Base-by-base conservation (phyloP, 805 yeast genomes). In the Teunomyces stri region DNA sequence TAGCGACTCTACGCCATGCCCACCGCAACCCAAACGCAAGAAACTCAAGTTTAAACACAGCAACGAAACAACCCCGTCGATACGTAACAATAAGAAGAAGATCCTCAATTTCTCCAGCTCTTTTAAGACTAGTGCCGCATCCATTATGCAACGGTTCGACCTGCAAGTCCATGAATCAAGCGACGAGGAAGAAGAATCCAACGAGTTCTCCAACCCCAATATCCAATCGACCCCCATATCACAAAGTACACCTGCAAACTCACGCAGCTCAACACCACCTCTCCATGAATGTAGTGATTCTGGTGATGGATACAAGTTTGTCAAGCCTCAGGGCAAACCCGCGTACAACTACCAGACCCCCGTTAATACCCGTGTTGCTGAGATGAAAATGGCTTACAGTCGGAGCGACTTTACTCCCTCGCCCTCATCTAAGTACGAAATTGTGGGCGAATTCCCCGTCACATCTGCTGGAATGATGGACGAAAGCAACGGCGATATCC, bases 1-100 rank as follows among this genome's bases (percentile, higher is more conserved):
- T n/a, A 64, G 70, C 13, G 74, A 72, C 54, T 68, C 74, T 9
- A 72, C 77, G 3, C 77, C 77, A 9, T 72, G 77, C 48, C 77
- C 77, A 2, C 52, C 61, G 2, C 71, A 70, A 39, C 73, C 76
- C 5, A 53, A 51, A 22, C 55, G 74, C n/a, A 72, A 70, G 56
- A 64, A 59, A 45, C 49, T 68, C 31, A 63, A 61, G 50, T 60
- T 64, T 42, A 66, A 64, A 46, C 37, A 50, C 34, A 27, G 45
- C n/a, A 36, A 50, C 16, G 54, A 57, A 2, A 46, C 44, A 7
- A 60, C 64, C 6, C 62, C 66, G 3, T 54, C 63, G n/a, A 54
- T 51, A 33, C 52, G 56, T 3, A 51, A 54, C 13, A 53, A 53
- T 28, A 56, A 55, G 44, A 50, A 52, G 13, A 52, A 52, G 35